Evolutionary conservation across 2,329 filamentous ascomycete genomes (phyloP), one percentile per base, ranked within the genome.

Genomic region (Trichoderma citrinoviride): DNA sequence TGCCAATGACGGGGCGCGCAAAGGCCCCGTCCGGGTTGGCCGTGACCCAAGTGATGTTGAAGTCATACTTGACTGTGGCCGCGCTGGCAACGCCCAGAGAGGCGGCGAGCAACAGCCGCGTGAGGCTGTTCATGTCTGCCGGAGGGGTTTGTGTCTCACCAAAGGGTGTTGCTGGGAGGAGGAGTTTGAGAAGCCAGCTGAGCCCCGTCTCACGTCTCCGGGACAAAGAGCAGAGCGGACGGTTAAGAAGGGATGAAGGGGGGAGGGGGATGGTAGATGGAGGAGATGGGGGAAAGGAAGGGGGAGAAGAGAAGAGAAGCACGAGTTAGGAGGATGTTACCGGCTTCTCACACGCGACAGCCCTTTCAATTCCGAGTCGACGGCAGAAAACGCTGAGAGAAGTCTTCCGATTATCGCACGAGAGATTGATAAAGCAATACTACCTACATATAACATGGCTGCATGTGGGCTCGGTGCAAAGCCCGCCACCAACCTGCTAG

Each of bases 11-110:
- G n/a, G 86, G 82, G 37, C 90, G 83, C 44, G 84, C 80, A 66
- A 83, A 82, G 7, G 82, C 79, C 23, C 87, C 88, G 77, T 94
- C 91, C 0, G 91, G 91, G 70, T 90, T 89, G 40, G 88, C 85
- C 47, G 77, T 83, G 12, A 91, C 86, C 90, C 90, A 93, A 65
- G 83, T 85, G 68, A 92, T 81, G 70, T 88, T 86, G 78, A 90
- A 92, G 74, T 91, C 81, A 71, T 89, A 85, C 5, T 78, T 82
- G 61, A 87, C 78, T 0, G 80, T 84, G 8, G 78, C 58, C 33
- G 78, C 74, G 10, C 64, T 47, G 12, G 67, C 70, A 55, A 69
- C 40, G 66, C 61, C 52, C 17, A 49, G 25, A 47, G 72, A 67
- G 41, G 66, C 68, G 41, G 69, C 64, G 19, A 67, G 60, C 49